These are phyloP conservation scores for Amaranthus tricolor DNA, from an alignment of 179 eudicot species.

Conservation along the genomic window DNA sequence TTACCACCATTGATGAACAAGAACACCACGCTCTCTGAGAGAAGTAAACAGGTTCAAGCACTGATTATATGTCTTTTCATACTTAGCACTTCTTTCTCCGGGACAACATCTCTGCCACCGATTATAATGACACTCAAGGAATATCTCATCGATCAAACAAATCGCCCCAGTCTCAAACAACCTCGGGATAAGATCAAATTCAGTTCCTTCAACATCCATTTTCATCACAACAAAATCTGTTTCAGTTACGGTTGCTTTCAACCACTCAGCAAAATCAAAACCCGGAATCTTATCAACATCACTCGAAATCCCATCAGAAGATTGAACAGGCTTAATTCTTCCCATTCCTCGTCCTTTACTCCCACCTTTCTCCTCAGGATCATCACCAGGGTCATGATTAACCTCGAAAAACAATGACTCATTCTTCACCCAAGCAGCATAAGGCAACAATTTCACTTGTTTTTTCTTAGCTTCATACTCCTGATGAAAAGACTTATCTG, in stretches of 20 bases:
- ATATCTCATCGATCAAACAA: slow-evolving; percentile 76
- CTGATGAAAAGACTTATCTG: slow-evolving; percentile 66
- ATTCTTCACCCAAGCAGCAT: slow-evolving; percentile 92
- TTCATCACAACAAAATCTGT: slow-evolving; percentile 91
- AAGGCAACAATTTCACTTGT: slow-evolving; percentile 68
- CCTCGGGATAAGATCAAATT: slow-evolving; percentile 59
- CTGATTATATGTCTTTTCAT: slow-evolving; percentile 44
- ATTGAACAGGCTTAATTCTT: slow-evolving; percentile 57
- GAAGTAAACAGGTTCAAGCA: slow-evolving; percentile 47
- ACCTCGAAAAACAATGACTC: slow-evolving; percentile 84
- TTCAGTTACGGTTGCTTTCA: slow-evolving; percentile 69
- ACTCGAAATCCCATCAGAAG: slow-evolving; percentile 33
- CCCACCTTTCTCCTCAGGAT: slow-evolving; percentile 50
- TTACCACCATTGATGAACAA: slow-evolving; percentile 62
- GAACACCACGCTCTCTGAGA: slow-evolving; percentile 47
- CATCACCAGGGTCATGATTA: slow-evolving; percentile 65
- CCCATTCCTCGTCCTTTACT: slow-evolving; percentile 74
- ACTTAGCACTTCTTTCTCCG: slow-evolving; percentile 56
- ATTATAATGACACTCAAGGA: slow-evolving; percentile 72
- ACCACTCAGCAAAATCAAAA: slow-evolving; percentile 88
- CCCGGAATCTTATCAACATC: slow-evolving; percentile 64
- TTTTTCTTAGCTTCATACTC: slow-evolving; percentile 70
- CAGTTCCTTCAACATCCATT: slow-evolving; percentile 98
- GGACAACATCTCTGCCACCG: slow-evolving; percentile 97
- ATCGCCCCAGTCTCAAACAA: slow-evolving; percentile 71